Conservation (phyloP, 169 alveolate genomes). For the Plasmodium cynomolgi region DNA sequence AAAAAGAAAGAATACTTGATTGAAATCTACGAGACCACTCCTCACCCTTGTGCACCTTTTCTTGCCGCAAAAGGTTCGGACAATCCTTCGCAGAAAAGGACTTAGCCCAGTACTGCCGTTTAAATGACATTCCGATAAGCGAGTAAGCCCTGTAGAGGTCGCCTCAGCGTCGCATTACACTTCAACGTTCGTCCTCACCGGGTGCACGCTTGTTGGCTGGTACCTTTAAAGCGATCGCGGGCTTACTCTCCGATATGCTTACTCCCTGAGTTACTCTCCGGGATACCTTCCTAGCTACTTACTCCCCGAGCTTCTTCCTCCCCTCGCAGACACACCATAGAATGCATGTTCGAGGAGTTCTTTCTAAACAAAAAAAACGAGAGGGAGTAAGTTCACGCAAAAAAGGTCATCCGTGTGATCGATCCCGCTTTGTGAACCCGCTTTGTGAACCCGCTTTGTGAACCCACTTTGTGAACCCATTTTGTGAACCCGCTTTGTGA, state of each 20-base stretch:
- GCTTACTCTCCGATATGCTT: too few relatives aligned
- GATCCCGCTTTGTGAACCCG: not conserved
- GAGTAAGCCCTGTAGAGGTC: constrained; percentile 3
- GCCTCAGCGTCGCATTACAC: not conserved
- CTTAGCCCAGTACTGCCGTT: constrained; percentile 32
- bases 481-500: not conserved
- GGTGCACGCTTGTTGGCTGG: not conserved
- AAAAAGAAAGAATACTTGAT: not conserved
- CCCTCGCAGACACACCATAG: constrained; percentile 21
- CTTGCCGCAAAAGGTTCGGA: constrained; percentile 6
- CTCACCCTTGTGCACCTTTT: not conserved
- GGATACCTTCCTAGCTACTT: not conserved
- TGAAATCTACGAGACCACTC: not conserved
- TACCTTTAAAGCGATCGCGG: not conserved
- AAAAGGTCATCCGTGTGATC: not conserved
- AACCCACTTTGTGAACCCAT: not conserved
- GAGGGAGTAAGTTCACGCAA: not conserved
- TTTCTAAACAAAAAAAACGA: constrained; percentile 15
- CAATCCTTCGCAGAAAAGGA: constrained; percentile 2
- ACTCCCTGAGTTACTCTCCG: too few relatives aligned
- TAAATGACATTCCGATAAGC: constrained; percentile 16
- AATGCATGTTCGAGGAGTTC: constrained; percentile 63
- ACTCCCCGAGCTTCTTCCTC: not conserved
- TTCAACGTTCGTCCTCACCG: not conserved
- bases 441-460: not conserved